These are phyloP conservation scores for Liquidambar formosana DNA, from an alignment of 164 flowering plant species.

Conservation along the genomic window DNA sequence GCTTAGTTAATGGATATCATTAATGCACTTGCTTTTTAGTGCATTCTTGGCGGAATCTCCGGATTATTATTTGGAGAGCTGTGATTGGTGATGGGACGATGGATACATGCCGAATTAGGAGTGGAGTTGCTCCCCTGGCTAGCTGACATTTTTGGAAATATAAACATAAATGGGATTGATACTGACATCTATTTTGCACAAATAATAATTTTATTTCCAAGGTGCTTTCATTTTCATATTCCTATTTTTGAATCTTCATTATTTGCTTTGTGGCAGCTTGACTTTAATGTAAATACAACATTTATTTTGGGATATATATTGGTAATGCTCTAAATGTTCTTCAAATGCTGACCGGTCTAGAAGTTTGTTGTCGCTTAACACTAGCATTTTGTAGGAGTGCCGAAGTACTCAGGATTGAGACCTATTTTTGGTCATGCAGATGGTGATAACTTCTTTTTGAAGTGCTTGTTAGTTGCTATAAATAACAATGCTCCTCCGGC, in stretches of 20 bases:
- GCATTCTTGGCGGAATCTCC: neutral
- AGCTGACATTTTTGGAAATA: neutral
- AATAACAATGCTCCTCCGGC: neutral
- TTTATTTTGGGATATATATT: neutral
- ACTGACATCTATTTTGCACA: neutral
- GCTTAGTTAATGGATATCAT: neutral
- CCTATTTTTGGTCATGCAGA: neutral
- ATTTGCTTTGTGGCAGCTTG: neutral
- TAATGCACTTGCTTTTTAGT: neutral
- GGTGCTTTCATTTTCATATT: conserved; percentile 1
- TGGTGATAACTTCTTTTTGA: neutral
- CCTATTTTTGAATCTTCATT: neutral
- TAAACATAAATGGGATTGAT: neutral
- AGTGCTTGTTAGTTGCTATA: neutral
- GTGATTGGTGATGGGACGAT: neutral
- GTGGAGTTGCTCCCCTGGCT: neutral
- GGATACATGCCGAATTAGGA: neutral
- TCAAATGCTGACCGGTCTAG: too few species aligned
- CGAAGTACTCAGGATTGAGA: neutral
- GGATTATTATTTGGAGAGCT: neutral
- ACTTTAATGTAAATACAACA: neutral
- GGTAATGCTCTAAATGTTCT: neutral
- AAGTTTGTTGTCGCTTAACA: too few species aligned
- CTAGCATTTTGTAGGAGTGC: neutral
- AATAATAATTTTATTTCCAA: neutral